phyloP scores from a whole-genome alignment of 495 filamentous ascomycete species.

The Daldinia childiae region DNA sequence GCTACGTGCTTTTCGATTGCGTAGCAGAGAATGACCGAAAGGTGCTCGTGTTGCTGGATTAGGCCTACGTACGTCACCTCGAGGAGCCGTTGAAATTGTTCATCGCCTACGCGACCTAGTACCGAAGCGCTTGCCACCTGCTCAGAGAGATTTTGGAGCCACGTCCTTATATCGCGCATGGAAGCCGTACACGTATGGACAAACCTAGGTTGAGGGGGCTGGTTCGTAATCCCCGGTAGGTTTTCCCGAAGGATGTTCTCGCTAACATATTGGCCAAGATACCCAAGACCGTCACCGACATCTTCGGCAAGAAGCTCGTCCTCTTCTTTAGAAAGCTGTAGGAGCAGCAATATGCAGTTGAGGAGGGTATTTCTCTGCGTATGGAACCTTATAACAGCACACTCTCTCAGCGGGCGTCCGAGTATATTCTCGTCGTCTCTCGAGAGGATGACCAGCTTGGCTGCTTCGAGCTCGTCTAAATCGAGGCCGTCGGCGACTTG shows the following conservation, averaged over 20 bases:
- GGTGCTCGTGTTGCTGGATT: conserved; percentile 84
- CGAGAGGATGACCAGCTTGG: conserved; percentile 73
- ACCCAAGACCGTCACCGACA: conserved; percentile 50
- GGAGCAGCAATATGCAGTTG: conserved; percentile 80
- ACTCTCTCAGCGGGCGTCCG: conserved; percentile 73
- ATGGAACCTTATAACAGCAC: conserved; percentile 86
- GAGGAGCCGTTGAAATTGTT: conserved; percentile 73
- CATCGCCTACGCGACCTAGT: conserved; percentile 71
- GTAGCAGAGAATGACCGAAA: conserved; percentile 78
- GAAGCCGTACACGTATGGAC: conserved; percentile 73
- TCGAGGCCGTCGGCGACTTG: conserved; percentile 86
- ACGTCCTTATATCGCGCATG: conserved; percentile 77
- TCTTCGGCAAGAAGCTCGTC: conserved; percentile 58
- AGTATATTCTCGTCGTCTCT: conserved; percentile 70
- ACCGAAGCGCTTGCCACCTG: conserved; percentile 74
- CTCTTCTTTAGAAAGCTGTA: conserved; percentile 70
- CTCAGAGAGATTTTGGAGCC: conserved; percentile 76
- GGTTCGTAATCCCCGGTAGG: conserved; percentile 35
- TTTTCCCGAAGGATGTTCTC: conserved; percentile 51
- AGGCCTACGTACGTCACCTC: conserved; percentile 77
- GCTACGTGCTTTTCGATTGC: conserved; percentile 79
- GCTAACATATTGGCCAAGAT: conserved; percentile 49
- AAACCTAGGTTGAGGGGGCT: conserved; percentile 54
- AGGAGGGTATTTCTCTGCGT: conserved; percentile 78
- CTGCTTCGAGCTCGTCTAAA: conserved; percentile 88